Conservation (phyloP, 78 protist species). For the Creolimax fragrantissima region DNA sequence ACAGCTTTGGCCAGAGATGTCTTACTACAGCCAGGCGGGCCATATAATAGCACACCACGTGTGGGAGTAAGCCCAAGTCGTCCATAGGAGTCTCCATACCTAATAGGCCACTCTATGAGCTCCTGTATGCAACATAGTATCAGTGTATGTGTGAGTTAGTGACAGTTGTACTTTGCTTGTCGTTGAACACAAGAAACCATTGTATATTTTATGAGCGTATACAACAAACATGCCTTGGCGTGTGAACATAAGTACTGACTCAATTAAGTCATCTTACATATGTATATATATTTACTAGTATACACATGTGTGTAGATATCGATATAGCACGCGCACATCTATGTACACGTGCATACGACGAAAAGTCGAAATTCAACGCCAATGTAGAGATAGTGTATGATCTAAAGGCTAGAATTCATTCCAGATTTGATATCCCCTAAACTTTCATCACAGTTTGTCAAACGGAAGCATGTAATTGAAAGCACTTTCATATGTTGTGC, state of each 20-base stretch:
- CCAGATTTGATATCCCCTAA: too few relatives aligned
- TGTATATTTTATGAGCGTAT: background rate
- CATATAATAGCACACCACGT: conserved; percentile 50
- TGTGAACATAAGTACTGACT: background rate
- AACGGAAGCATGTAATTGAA: too few relatives aligned
- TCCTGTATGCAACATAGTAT: conserved; percentile 18
- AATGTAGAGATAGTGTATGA: too few relatives aligned
- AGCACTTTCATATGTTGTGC: background rate
- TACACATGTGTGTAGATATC: background rate
- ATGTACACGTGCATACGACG: background rate
- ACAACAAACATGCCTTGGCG: background rate
- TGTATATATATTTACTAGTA: background rate
- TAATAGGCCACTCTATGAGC: conserved; percentile 26
- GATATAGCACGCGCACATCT: background rate
- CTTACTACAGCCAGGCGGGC: conserved; percentile 69
- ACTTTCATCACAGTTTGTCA: too few relatives aligned
- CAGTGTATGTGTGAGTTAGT: background rate
- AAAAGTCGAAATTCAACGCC: too few relatives aligned
- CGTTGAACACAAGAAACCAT: too few relatives aligned
- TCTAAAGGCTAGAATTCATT: too few relatives aligned
- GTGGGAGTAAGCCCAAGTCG: conserved; percentile 25
- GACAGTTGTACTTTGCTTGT: background rate
- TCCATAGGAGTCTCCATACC: background rate
- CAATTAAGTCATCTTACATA: background rate
- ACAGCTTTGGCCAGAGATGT: conserved; percentile 52